Percentiles rank a stretch among this genome's conserved stretches.
These are phyloP conservation scores for Cutaneotrichosporon mucoides DNA, from an alignment of 1,284 basidiomycete genomes.

Conservation along the genomic window DNA sequence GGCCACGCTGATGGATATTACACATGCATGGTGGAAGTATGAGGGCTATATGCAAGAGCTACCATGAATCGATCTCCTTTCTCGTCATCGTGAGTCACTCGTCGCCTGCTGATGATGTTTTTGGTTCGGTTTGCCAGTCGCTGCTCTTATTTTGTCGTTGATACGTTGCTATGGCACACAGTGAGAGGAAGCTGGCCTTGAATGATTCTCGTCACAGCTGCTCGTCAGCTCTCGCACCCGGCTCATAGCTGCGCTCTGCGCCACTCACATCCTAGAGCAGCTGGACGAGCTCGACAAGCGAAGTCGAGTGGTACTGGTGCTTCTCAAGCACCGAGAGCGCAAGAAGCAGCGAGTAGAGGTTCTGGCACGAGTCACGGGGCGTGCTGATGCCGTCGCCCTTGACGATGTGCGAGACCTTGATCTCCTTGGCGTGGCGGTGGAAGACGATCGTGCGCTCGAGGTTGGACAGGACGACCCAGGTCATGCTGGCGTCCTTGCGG, in stretches of 20 bases:
- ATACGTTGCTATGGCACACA: no score
- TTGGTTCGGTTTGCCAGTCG: no score
- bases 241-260: no score
- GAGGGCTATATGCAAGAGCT: neutral
- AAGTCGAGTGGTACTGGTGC: constrained; percentile 14
- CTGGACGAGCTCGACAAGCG: constrained; percentile 8
- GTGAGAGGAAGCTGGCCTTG: no score
- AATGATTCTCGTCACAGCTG: no score
- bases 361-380: constrained; percentile 16
- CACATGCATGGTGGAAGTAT: neutral
- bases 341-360: constrained; percentile 18
- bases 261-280: constrained; percentile 2
- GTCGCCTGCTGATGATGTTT: no score
- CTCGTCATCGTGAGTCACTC: no score
- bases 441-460: constrained; percentile 17
- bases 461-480: constrained; percentile 17
- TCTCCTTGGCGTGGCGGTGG: constrained; percentile 13
- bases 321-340: constrained; percentile 17
- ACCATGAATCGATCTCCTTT: no score
- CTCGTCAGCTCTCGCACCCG: no score
- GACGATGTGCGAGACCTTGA: constrained; percentile 16
- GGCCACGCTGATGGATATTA: neutral
- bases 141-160: no score
- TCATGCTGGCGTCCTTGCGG: constrained; percentile 7
- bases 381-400: constrained; percentile 9